Base-by-base conservation (phyloP, 192 early-diverging fungal genomes). In the Coemansia sp. region DNA sequence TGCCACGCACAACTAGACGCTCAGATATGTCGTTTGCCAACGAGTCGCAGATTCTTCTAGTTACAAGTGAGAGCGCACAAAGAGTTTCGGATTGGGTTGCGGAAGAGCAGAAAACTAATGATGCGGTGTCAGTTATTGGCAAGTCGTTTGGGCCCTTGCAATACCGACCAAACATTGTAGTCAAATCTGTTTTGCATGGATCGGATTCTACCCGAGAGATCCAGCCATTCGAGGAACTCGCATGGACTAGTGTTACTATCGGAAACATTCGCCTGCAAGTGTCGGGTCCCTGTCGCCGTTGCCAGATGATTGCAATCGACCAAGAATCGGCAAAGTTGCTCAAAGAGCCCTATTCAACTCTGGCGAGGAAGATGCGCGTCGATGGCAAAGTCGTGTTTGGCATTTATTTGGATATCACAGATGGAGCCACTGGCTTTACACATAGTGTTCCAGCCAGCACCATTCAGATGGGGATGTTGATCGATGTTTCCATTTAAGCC, bases 221-320 rank as follows among this genome's bases (percentile, higher is more conserved):
- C 19, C 27, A n/a, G 73, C 83, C 88, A 14, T 95, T 89, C 63
- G 86, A 84, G 21, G 93, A 95, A 67, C 89, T 93, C 66, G 50
- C 69, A 6, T 91, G 89, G 89, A 70, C 44, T 3, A 10, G 44
- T 4, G 46, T 83, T 0, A 29, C n/a, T 2, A 57, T 75, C 42
- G 68, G 45, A 17, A 17, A 17, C 14, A 19, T 6, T 0, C 35
- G 7, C 29, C 64, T 84, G 1, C 63, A 70, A 59, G 79, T 88
- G 4, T 34, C 84, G 19, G 89, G 88, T 4, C 89, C 86, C 3
- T 93, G 92, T 68, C 72, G 72, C 9, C 85, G 92, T 14, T 93
- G 92, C 79, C 85, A 89, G 61, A 89, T 93, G 88, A 84, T 92
- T n/a, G 88, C 87, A 42, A 81, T 92, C 27, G 85, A 93, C 65